Percentiles rank a stretch among this genome's conserved stretches.
Conservation (phyloP, 2,329 filamentous ascomycete genomes). For the Colletotrichum trifolii region DNA sequence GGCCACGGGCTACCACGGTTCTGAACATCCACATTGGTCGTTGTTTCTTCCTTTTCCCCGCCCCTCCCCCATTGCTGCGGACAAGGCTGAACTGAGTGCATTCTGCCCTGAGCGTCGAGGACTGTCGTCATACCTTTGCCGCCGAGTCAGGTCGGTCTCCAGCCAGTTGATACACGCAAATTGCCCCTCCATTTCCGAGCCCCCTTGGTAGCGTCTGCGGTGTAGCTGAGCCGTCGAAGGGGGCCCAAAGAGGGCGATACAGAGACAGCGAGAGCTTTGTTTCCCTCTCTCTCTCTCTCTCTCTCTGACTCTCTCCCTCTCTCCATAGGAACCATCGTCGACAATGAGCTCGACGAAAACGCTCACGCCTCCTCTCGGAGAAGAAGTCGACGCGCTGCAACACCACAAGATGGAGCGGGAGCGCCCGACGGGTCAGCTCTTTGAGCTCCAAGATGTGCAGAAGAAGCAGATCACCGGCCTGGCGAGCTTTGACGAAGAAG, state of each 20-base stretch:
- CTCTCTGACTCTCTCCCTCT: background rate
- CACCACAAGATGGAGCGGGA: conserved; percentile 24
- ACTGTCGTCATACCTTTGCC: conserved; percentile 18
- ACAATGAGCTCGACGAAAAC: conserved; percentile 21
- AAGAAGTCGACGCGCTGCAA: conserved; percentile 5
- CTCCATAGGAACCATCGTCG: background rate
- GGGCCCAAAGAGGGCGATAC: too few species aligned
- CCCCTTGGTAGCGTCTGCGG: too few species aligned
- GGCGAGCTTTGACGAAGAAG: background rate
- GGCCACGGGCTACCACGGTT: too few species aligned
- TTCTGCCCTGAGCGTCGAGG: conserved; percentile 23
- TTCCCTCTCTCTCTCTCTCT: background rate
- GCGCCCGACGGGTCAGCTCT: conserved; percentile 22
- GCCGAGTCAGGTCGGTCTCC: conserved; percentile 24
- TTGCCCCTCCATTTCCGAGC: background rate
- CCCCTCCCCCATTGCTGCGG: too few species aligned
- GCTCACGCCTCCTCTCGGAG: conserved; percentile 13
- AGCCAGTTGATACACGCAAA: conserved; percentile 22
- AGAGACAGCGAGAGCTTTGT: too few species aligned
- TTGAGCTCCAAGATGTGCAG: conserved; percentile 26
- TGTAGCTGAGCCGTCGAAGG: too few species aligned
- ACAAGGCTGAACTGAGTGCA: conserved; percentile 16
- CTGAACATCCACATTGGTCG: background rate
- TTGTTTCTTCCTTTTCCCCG: background rate
- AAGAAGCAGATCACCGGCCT: conserved; percentile 17